Evolutionary conservation across 129 eudicot species (phyloP).

Genomic region (Sambucus nigra): DNA sequence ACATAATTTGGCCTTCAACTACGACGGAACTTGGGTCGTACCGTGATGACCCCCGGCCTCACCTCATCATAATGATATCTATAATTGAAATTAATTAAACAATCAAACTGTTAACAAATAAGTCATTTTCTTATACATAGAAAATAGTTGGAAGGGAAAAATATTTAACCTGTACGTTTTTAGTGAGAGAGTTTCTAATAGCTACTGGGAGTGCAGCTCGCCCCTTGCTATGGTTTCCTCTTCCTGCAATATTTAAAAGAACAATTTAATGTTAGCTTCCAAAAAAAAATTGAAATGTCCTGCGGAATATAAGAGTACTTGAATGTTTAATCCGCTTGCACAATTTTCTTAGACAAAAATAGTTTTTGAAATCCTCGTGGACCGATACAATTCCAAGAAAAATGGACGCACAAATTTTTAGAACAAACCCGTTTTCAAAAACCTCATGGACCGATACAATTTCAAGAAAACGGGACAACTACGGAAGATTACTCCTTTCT

Average conservation of each 20-base stretch:
- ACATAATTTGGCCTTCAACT: background rate
- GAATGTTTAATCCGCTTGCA: background rate
- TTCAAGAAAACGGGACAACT: too few species aligned
- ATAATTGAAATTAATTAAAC: background rate
- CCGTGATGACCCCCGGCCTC: conserved; percentile 58
- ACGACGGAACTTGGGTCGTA: conserved; percentile 67
- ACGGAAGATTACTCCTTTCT: too few species aligned
- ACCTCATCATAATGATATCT: conserved; percentile 67
- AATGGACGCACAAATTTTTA: too few species aligned
- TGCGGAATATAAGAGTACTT: background rate
- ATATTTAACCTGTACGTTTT: conserved; percentile 50
- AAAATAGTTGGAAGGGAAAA: background rate
- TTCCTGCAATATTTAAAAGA: conserved; percentile 34
- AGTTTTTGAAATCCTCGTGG: background rate
- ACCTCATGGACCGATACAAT: too few species aligned
- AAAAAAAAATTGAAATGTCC: background rate
- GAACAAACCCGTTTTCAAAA: too few species aligned
- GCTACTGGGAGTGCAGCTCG: conserved; percentile 76
- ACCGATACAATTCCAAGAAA: too few species aligned
- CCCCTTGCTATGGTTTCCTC: conserved; percentile 79
- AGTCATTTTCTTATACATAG: too few species aligned
- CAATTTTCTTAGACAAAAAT: background rate
- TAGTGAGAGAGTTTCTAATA: conserved; percentile 54
- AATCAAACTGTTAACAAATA: too few species aligned
- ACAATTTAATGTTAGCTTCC: background rate